phyloP scores from a whole-genome alignment of 2,329 filamentous ascomycete species.

The Monilinia fructicola region DNA sequence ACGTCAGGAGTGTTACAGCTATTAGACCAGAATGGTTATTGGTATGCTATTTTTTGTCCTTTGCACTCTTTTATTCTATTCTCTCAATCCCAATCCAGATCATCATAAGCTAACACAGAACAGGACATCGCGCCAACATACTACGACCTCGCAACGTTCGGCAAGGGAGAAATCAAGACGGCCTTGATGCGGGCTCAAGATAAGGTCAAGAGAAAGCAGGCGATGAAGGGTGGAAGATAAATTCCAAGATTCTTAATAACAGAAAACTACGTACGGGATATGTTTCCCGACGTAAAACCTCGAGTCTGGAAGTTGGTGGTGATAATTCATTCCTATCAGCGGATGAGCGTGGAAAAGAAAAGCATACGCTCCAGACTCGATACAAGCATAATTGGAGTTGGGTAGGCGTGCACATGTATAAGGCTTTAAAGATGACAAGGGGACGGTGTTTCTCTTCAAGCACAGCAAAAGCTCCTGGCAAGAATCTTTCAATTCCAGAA shows the following conservation, averaged over 20 bases:
- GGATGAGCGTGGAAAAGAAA: not conserved
- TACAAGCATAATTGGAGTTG: not conserved
- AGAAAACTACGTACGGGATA: not conserved
- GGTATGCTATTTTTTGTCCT: constrained; percentile 52
- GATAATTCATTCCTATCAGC: not conserved
- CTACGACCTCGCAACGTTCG: constrained; percentile 82
- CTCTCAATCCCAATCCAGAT: not conserved
- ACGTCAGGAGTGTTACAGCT: constrained; percentile 89
- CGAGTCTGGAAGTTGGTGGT: not conserved
- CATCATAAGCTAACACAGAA: constrained; percentile 44
- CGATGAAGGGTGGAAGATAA: constrained; percentile 36
- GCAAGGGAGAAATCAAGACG: constrained; percentile 81
- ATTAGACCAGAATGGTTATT: constrained; percentile 93
- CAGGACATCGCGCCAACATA: constrained; percentile 92
- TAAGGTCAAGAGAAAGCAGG: constrained; percentile 56
- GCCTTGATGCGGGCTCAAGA: constrained; percentile 58
- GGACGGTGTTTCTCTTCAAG: not conserved
- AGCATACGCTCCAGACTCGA: not conserved
- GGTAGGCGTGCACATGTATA: not conserved
- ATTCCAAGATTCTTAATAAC: constrained; percentile 11
- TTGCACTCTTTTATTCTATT: not conserved
- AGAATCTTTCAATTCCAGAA: not conserved
- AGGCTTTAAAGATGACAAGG: not conserved
- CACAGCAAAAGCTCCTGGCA: not conserved
- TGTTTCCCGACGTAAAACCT: not conserved